phyloP scores from a whole-genome alignment of 345 rosid genomes.

The Acer yangbiense region DNA sequence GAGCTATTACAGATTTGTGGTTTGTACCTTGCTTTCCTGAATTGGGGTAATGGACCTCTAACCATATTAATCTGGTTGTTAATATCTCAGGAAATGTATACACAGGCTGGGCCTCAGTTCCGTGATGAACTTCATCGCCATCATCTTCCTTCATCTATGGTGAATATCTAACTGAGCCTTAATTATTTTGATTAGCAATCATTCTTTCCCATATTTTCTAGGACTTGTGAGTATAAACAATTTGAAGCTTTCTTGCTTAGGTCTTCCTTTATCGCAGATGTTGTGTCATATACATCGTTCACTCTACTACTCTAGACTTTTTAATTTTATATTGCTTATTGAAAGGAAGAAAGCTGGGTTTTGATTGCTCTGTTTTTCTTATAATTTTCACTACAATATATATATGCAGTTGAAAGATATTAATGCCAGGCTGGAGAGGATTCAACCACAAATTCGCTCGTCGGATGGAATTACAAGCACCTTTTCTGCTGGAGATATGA shows the following conservation, averaged over 20 bases:
- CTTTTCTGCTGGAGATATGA: slow-evolving; percentile 61
- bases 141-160: slow-evolving; percentile 86
- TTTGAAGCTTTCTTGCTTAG: not conserved
- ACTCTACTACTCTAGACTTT: not conserved
- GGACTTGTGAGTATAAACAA: not conserved
- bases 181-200: slow-evolving; percentile 9
- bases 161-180: slow-evolving; percentile 35
- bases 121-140: slow-evolving; percentile 98
- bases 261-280: slow-evolving; percentile 9
- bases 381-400: slow-evolving; percentile 2
- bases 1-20: not conserved
- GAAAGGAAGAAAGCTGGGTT: not conserved
- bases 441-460: slow-evolving; percentile 74
- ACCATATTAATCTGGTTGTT: slow-evolving; percentile 2
- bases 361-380: not conserved
- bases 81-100: slow-evolving; percentile 86
- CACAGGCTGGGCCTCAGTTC: slow-evolving; percentile 85
- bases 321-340: not conserved
- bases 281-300: not conserved
- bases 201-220: not conserved
- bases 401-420: slow-evolving; percentile 87
- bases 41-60: not conserved
- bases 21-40: not conserved
- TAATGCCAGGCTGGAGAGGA: slow-evolving; percentile 91
- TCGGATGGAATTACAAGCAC: slow-evolving; percentile 56